Base-by-base conservation (phyloP, 306 rosid species). In the Acmispon strigosus region DNA sequence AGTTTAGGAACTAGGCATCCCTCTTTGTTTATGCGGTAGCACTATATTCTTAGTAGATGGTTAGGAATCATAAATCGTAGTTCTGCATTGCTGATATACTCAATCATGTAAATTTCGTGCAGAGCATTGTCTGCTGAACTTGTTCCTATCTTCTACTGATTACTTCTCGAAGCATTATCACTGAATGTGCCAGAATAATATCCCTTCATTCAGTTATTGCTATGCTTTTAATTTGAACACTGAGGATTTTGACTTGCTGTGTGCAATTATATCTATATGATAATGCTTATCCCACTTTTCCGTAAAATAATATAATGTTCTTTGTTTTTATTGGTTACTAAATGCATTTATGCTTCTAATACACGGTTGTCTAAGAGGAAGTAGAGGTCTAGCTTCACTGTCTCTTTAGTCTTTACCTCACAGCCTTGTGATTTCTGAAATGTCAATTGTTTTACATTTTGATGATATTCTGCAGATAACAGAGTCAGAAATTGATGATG, bases 401-500 rank as follows among this genome's bases (percentile, higher is more conserved):
- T 76, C 41, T 39, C 43, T 39, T 8, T 27, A 27, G 34, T 4
- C 27, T 27, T 42, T 8, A 43, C 36, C 54, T 59, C 43, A 69
- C 43, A 69, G 11, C 41, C 70, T 61, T 48, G 3, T 63, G 12
- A 32, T 47, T 47, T 54, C 47, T 45, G 59, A 83, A 64, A 43
- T 57, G 8, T 41, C 10, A 37, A 64, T 37, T 73, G 52, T 47
- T 41, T 13, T 37, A 24, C 45, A 52, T 47, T 63, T 47, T 63
- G 77, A 76, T 69, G 57, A 36, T 19, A 45, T 62, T 66, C 11
- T 84, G 87, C 87, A 92, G 97, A 68, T 80, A 60, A 52, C 86
- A 12, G 92, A 74, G 54, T 65, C 92, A 0, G 92, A 87, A 58
- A 86, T 74, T 71, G 94, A 87, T 62, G 94, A 87, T 62, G 94